These are phyloP conservation scores for Vinca minor DNA, from an alignment of 257 asterid genomes.

Conservation along the genomic window DNA sequence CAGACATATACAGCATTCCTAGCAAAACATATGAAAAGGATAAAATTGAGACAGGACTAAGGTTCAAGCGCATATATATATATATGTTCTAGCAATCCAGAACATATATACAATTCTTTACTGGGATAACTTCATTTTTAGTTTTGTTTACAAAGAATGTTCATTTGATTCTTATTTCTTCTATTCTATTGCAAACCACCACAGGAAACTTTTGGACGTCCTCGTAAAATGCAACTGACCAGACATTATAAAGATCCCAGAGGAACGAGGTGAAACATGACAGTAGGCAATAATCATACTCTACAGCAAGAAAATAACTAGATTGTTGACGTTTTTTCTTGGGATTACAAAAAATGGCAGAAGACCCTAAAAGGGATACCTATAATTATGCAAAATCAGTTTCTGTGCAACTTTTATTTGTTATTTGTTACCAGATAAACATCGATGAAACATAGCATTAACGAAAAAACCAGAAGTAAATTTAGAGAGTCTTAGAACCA, in stretches of 20 bases:
- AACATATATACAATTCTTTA: neutral
- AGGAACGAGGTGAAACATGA: neutral
- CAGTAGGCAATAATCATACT: neutral
- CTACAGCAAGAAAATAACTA: too few species aligned
- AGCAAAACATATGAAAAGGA: conserved; percentile 13
- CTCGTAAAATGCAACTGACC: neutral
- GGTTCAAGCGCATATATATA: neutral
- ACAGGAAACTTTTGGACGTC: neutral
- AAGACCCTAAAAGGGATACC: neutral
- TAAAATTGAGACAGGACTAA: neutral
- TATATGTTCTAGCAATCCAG: too few species aligned
- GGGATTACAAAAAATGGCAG: neutral
- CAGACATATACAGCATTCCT: conserved; percentile 97
- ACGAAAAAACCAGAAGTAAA: too few species aligned
- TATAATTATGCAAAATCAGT: neutral
- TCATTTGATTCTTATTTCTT: neutral
- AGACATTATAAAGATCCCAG: neutral
- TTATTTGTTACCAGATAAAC: too few species aligned
- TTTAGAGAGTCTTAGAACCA: neutral
- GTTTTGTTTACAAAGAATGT: too few species aligned
- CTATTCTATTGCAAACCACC: neutral
- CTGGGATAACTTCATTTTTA: neutral
- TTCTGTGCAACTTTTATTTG: neutral
- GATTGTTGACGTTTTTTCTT: neutral
- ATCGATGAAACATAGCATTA: too few species aligned